Conservation (phyloP, 1,284 basidiomycete species). For the Xerocomus minutiporus region DNA sequence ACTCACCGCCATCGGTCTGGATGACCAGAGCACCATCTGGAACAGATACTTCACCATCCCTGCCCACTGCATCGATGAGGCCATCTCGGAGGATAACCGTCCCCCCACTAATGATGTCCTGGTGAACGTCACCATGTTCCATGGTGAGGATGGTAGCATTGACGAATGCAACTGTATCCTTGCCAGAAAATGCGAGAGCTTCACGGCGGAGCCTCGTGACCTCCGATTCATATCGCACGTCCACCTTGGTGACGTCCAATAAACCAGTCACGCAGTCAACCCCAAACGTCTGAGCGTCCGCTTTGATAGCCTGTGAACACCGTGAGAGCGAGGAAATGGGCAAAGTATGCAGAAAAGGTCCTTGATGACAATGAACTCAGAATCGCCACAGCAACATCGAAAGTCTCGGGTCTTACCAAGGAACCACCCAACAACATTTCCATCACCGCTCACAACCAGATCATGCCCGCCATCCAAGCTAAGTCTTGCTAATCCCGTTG, state of each 20-base stretch:
- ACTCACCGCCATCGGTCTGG: conserved; percentile 58
- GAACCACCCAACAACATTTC: conserved; percentile 64
- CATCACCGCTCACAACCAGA: conserved; percentile 57
- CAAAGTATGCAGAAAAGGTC: conserved; percentile 60
- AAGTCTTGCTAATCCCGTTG: conserved; percentile 52
- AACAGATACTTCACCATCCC: conserved; percentile 32
- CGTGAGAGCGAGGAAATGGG: conserved; percentile 47
- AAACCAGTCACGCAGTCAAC: conserved; percentile 53
- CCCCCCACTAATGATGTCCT: conserved; percentile 49
- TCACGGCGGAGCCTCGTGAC: conserved; percentile 54
- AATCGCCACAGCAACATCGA: background rate
- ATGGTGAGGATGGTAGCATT: conserved; percentile 69
- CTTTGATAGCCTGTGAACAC: conserved; percentile 45
- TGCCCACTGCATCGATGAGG: conserved; percentile 49
- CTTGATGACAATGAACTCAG: conserved; percentile 33
- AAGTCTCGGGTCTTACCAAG: conserved; percentile 43
- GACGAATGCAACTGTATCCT: conserved; percentile 50
- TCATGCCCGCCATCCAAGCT: conserved; percentile 71
- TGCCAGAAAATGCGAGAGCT: conserved; percentile 34
- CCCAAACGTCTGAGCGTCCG: conserved; percentile 52
- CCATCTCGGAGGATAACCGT: conserved; percentile 51
- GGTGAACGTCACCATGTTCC: conserved; percentile 35
- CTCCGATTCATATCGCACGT: conserved; percentile 57
- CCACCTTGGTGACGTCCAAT: conserved; percentile 51
- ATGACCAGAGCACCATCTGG: conserved; percentile 48